phyloP scores from a whole-genome alignment of 371 early-diverging fungal species.

The Mucor indicus region DNA sequence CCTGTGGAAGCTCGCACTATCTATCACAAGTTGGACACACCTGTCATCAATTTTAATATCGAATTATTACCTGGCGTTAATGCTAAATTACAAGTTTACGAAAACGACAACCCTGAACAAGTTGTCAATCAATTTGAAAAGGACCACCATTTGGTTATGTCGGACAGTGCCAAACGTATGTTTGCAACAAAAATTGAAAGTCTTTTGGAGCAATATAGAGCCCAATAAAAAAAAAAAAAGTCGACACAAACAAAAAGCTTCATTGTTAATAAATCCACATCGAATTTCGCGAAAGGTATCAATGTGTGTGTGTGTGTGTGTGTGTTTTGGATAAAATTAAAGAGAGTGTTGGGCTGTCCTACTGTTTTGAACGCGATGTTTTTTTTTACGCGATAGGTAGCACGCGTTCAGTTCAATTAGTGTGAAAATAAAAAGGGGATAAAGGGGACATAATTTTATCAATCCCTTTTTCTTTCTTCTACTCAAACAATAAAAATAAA shows the following conservation, averaged over 20 bases:
- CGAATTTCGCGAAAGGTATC: background rate
- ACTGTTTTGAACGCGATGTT: too few species aligned
- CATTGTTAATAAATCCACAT: background rate
- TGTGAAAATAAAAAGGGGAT: background rate
- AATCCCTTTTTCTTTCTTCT: background rate
- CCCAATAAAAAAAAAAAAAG: background rate
- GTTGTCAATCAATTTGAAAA: slow-evolving; percentile 30
- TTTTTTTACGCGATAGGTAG: too few species aligned
- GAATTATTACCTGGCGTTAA: slow-evolving; percentile 32
- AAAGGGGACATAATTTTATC: background rate
- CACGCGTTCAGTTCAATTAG: background rate
- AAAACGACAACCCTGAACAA: slow-evolving; percentile 20
- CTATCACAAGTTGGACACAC: slow-evolving; percentile 1
- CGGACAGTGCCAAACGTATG: slow-evolving; percentile 14
- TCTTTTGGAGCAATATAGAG: slow-evolving; percentile 2
- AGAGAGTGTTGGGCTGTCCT: too few species aligned
- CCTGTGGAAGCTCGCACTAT: background rate
- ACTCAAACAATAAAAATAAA: background rate
- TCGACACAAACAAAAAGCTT: background rate
- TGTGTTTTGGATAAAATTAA: too few species aligned
- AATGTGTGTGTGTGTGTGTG: too few species aligned
- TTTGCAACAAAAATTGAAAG: slow-evolving; percentile 25
- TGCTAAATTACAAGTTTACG: slow-evolving; percentile 28
- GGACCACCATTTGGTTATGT: slow-evolving; percentile 22
- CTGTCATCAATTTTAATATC: slow-evolving; percentile 34